Conservation (phyloP, 2,329 filamentous ascomycete species). For the Graphium sp. region DNA sequence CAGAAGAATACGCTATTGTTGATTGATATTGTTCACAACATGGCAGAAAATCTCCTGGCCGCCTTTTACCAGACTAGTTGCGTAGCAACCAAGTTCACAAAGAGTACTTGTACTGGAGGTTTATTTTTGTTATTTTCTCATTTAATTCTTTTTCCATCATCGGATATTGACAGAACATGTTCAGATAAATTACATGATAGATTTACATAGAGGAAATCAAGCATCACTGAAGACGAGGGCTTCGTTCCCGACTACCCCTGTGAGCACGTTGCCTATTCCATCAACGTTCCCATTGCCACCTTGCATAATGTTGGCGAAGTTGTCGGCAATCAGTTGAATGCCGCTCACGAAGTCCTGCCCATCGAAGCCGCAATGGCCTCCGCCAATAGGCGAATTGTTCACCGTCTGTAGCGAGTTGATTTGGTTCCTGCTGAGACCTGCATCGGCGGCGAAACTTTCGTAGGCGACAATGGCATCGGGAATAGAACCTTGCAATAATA, state of each 20-base stretch:
- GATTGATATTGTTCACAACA: too few species aligned
- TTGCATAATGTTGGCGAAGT: constrained; percentile 30
- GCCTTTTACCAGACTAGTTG: too few species aligned
- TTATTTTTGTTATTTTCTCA: too few species aligned
- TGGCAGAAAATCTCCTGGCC: too few species aligned
- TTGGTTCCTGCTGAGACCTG: constrained; percentile 23
- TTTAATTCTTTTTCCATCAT: too few species aligned
- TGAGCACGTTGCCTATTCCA: constrained; percentile 30
- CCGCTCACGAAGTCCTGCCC: constrained; percentile 33
- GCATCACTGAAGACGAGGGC: constrained; percentile 1
- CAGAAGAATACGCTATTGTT: too few species aligned
- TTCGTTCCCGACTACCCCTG: constrained; percentile 10
- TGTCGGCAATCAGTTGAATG: constrained; percentile 36
- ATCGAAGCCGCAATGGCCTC: constrained; percentile 44
- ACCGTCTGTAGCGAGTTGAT: constrained; percentile 37
- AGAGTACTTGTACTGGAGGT: too few species aligned
- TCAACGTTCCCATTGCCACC: constrained; percentile 29
- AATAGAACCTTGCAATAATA: constrained; percentile 28
- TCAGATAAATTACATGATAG: too few species aligned
- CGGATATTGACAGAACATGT: too few species aligned
- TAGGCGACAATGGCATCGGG: constrained; percentile 31
- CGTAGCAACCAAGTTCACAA: too few species aligned
- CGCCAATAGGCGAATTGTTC: constrained; percentile 34
- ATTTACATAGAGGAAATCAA: too few species aligned
- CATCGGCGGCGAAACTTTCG: constrained; percentile 24